Percentiles rank a stretch among this genome's conserved stretches.
Evolutionary conservation across 208 protist species (phyloP).

Genomic region (Tritrichomonas musculus): DNA sequence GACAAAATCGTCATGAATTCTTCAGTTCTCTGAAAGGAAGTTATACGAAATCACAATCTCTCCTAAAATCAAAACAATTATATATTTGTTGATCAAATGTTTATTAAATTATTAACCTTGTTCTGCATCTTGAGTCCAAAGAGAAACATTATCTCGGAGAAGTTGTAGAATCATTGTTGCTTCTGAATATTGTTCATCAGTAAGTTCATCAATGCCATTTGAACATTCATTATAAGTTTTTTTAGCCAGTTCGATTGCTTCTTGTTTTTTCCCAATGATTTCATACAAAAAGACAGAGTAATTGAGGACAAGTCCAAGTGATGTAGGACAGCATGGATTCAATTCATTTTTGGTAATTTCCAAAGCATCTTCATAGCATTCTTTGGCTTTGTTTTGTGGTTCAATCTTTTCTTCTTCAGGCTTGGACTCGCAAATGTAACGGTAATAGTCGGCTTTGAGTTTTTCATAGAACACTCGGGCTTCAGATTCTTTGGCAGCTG

Average conservation of each 20-base stretch:
- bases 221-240: slow-evolving; percentile 55
- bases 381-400: too few relatives aligned
- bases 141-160: slow-evolving; percentile 69
- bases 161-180: slow-evolving; percentile 74
- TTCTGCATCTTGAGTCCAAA: slow-evolving; percentile 61
- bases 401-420: slow-evolving; percentile 44
- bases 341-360: too few relatives aligned
- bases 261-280: slow-evolving; percentile 58
- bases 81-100: too few relatives aligned
- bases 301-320: slow-evolving; percentile 71
- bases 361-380: too few relatives aligned
- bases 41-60: too few relatives aligned
- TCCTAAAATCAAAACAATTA: too few relatives aligned
- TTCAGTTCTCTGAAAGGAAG: too few relatives aligned
- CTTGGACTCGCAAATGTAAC: slow-evolving; percentile 70
- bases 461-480: too few relatives aligned
- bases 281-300: slow-evolving; percentile 79
- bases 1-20: too few relatives aligned
- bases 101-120: too few relatives aligned
- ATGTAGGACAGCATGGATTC: slow-evolving; percentile 58
- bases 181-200: slow-evolving; percentile 59
- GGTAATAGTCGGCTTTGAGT: too few relatives aligned
- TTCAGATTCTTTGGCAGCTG: slow-evolving; percentile 54
- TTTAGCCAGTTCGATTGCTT: slow-evolving; percentile 68
- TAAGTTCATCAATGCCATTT: background rate